Evolutionary conservation across 2,329 filamentous ascomycete genomes (phyloP), one percentile per base, ranked within the genome.

Genomic region (Colletotrichum euphorbiae): DNA sequence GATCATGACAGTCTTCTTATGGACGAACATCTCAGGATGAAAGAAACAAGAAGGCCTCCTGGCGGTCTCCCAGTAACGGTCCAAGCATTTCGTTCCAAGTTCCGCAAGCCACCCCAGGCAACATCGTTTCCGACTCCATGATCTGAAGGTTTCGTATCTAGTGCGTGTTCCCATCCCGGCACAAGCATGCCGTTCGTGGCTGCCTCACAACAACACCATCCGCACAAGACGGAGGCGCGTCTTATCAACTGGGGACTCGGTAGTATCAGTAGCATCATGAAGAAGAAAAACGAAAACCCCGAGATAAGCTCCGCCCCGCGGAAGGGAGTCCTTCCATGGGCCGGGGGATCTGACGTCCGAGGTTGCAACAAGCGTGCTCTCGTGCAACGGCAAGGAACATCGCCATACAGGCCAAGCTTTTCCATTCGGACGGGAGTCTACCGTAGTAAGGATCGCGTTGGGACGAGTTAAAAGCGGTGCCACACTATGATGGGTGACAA

Each of bases 331-430:
- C 28, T 64, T 54, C 52, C 60, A 67, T 43, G 19, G 38, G 21
- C 59, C 38, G 60, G 64, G 52, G 51, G 19, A 63, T 67, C 64
- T 67, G 59, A 67, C 64, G 48, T 64, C 60, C 52, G 64, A 67
- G 33, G 42, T 61, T 40, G 54, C 45, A 65, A 3, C 31, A 21
- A 55, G 33, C 24, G 28, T 45, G 3, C 33, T 17, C 40, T 6
- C 1, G 24, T 51, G 31, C 21, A 6, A 54, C 6, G 7, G 31
- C 51, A 15, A 64, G 45, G 3, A 12, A 28, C 28, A 19, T 11
- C 33, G 51, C 12, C 33, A 33, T 40, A 17, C 33, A 54, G 51
- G 51, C 51, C 51, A 54, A 54, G 51, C 51, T 40, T 54, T 54
- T 54, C 31, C 50, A 13, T 52, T 52, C 28, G 38, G 54, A 57